phyloP scores from a whole-genome alignment of 768 basidiomycete species.

The Lepiota subincarnata region DNA sequence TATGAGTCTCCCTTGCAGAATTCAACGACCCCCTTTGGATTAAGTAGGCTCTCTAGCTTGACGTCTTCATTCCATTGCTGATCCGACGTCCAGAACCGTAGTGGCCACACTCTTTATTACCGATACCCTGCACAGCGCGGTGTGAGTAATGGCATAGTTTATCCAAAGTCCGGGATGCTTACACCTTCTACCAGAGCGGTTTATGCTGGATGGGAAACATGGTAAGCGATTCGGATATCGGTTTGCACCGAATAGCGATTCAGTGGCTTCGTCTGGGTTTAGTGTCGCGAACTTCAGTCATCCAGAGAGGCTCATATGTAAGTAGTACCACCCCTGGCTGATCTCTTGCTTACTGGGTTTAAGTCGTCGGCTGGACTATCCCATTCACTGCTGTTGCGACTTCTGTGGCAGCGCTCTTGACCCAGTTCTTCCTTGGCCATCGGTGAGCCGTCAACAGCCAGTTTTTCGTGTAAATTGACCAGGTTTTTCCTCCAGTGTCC shows the following conservation, averaged over 20 bases:
- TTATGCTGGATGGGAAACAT: conserved; percentile 25
- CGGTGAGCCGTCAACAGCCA: conserved; percentile 21
- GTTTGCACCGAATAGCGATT: background rate
- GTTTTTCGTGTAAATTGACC: conserved; percentile 15
- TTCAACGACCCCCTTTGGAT: conserved; percentile 33
- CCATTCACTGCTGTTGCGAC: conserved; percentile 43
- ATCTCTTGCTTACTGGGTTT: background rate
- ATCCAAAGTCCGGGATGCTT: conserved; percentile 1
- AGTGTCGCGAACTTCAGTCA: conserved; percentile 33
- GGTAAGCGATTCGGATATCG: conserved; percentile 12
- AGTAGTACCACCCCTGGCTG: background rate
- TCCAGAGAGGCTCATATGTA: conserved; percentile 25
- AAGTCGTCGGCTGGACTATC: conserved; percentile 42
- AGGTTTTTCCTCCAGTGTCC: conserved; percentile 9
- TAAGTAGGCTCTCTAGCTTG: conserved; percentile 18
- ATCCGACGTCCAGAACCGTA: conserved; percentile 19
- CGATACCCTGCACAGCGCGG: conserved; percentile 32
- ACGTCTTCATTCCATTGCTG: background rate
- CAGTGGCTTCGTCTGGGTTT: background rate
- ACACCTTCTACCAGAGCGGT: conserved; percentile 16
- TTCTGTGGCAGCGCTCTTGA: conserved; percentile 39
- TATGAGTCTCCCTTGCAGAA: conserved; percentile 17
- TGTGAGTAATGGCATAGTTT: conserved; percentile 19
- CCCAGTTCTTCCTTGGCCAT: conserved; percentile 42
- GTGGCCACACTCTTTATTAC: conserved; percentile 27